Evolutionary conservation across 495 filamentous ascomycete genomes (phyloP).

Genomic region (Lichina pygmaea): DNA sequence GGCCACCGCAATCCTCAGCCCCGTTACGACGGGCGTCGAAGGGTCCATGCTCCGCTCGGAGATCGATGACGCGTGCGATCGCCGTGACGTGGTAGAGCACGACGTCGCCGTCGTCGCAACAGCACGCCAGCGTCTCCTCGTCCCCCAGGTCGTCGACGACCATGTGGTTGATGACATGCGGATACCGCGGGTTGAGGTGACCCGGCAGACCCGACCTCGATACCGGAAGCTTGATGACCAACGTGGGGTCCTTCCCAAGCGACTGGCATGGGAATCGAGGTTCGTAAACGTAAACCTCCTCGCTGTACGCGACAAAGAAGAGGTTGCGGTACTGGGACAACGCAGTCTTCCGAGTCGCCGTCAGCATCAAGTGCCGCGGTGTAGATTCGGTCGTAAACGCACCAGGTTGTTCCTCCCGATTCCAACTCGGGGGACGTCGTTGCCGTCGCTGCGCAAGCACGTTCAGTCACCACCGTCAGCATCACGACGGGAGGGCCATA

Average conservation of each 20-base stretch:
- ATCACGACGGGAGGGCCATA: too few relatives aligned
- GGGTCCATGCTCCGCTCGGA: constrained; percentile 4
- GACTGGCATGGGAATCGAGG: constrained; percentile 38
- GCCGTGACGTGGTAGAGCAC: constrained; percentile 45
- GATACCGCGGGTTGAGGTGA: constrained; percentile 23
- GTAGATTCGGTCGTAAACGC: too few relatives aligned
- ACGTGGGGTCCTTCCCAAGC: constrained; percentile 28
- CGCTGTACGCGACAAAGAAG: constrained; percentile 49
- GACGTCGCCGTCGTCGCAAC: constrained; percentile 75
- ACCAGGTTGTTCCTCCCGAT: too few relatives aligned
- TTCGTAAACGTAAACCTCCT: constrained; percentile 45
- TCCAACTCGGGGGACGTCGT: too few relatives aligned
- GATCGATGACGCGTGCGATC: constrained; percentile 20
- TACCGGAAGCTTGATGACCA: constrained; percentile 36
- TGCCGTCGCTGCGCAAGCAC: too few relatives aligned
- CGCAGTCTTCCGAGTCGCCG: constrained; percentile 14
- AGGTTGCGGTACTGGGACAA: constrained; percentile 34
- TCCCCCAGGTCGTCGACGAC: constrained; percentile 54
- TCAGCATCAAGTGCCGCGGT: too few relatives aligned
- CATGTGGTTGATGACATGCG: constrained; percentile 57
- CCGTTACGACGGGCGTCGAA: constrained; percentile 2
- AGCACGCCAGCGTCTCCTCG: constrained; percentile 51
- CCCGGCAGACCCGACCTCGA: constrained; percentile 21
- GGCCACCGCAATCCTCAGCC: constrained; percentile 3
- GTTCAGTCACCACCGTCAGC: too few relatives aligned